phyloP scores from a whole-genome alignment of 495 filamentous ascomycete species.

The Xylaria telfairii region DNA sequence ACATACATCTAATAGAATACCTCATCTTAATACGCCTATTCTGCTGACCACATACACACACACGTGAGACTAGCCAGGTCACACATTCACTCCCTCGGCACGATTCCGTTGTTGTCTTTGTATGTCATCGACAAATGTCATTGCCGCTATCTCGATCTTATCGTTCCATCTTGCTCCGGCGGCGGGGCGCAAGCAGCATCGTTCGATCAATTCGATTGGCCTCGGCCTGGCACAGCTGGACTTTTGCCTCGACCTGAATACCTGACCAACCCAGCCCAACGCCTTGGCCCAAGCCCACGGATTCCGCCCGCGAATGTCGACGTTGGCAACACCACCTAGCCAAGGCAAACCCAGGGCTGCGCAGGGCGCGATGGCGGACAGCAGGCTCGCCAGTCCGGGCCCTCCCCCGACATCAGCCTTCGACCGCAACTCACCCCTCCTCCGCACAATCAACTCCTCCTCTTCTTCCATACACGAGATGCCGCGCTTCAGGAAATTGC shows the following conservation, averaged over 20 bases:
- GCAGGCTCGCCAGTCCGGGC: conserved; percentile 26
- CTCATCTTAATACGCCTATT: background rate
- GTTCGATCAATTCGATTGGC: conserved; percentile 14
- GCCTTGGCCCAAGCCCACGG: background rate
- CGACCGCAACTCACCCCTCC: conserved; percentile 24
- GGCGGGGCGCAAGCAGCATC: conserved; percentile 16
- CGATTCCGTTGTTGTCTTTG: background rate
- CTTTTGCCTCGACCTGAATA: conserved; percentile 11
- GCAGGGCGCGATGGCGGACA: conserved; percentile 36
- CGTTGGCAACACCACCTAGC: background rate
- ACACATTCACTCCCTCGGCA: background rate
- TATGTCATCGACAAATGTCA: background rate
- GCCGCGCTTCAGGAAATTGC: conserved; percentile 51
- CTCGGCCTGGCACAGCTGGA: conserved; percentile 29
- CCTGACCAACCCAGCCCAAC: conserved; percentile 8
- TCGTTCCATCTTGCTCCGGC: background rate
- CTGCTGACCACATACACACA: background rate
- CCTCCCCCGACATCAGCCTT: conserved; percentile 18
- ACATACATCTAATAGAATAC: conserved; percentile 16
- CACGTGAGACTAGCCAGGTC: background rate
- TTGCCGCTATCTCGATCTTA: conserved; percentile 5
- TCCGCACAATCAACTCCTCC: conserved; percentile 35
- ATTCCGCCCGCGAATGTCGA: background rate
- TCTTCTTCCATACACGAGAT: conserved; percentile 49
- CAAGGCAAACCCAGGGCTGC: background rate